Evolutionary conservation across 148 eudicot species (phyloP).

Genomic region (Polygonum aviculare): DNA sequence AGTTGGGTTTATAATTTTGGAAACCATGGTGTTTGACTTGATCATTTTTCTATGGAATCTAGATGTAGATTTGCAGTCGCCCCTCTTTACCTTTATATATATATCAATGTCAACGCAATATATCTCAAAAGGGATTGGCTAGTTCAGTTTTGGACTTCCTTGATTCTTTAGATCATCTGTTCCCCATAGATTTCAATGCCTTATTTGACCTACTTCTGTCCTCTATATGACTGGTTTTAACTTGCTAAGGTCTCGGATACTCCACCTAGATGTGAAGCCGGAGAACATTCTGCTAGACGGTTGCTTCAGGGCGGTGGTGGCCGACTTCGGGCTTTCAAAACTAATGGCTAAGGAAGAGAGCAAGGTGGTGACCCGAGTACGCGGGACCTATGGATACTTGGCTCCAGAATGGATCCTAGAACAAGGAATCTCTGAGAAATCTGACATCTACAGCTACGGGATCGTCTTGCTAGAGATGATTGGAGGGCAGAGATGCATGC

Average conservation of each 20-base stretch:
- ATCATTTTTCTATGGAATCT: not conserved
- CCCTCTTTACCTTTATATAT: too few species aligned
- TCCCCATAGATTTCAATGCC: too few species aligned
- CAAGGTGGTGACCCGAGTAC: conserved; percentile 40
- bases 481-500: conserved; percentile 56
- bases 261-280: conserved; percentile 83
- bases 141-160: too few species aligned
- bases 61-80: not conserved
- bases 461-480: conserved; percentile 80
- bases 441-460: conserved; percentile 71
- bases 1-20: not conserved
- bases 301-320: conserved; percentile 38
- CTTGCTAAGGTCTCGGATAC: conserved; percentile 16
- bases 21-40: not conserved
- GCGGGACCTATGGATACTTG: conserved; percentile 79
- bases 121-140: too few species aligned
- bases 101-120: too few species aligned
- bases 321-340: conserved; percentile 83
- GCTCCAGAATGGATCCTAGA: conserved; percentile 94
- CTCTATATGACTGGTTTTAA: not conserved
- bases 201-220: too few species aligned
- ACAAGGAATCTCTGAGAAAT: conserved; percentile 59
- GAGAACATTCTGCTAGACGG: conserved; percentile 77
- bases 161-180: too few species aligned
- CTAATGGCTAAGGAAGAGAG: conserved; percentile 64